Percentiles rank a stretch among this genome's conserved stretches.
Conservation (phyloP, 2,329 filamentous ascomycete genomes). For the Talaromyces albobiverticillius region DNA sequence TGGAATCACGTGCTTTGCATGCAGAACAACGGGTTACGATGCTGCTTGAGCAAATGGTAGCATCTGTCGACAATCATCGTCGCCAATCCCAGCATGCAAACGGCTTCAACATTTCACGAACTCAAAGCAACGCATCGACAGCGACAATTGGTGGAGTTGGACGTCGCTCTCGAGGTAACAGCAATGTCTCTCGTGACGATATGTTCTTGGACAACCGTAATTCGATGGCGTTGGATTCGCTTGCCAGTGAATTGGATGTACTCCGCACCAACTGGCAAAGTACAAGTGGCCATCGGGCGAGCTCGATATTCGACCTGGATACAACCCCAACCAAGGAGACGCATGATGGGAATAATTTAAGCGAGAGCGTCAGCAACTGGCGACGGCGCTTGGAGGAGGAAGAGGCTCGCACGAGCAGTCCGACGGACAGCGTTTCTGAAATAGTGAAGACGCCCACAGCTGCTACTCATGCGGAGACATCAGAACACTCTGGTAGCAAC, state of each 20-base stretch:
- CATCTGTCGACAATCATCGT: constrained; percentile 90
- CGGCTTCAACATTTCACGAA: constrained; percentile 43
- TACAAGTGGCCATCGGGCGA: constrained; percentile 90
- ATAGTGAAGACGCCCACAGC: constrained; percentile 22
- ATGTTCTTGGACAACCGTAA: constrained; percentile 54
- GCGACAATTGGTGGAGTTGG: constrained; percentile 33
- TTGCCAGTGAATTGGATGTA: constrained; percentile 88
- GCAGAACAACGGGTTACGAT: constrained; percentile 91
- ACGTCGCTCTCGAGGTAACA: constrained; percentile 37
- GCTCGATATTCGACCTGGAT: constrained; percentile 86
- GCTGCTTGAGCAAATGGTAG: constrained; percentile 90
- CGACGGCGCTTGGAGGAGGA: constrained; percentile 69
- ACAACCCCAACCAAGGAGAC: constrained; percentile 48
- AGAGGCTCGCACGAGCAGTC: constrained; percentile 34
- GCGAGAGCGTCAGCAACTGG: constrained; percentile 75
- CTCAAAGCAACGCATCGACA: constrained; percentile 55
- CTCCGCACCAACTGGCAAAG: constrained; percentile 91
- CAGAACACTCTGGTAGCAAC: constrained; percentile 23
- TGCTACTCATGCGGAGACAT: constrained; percentile 9
- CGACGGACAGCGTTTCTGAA: constrained; percentile 17
- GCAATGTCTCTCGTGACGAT: constrained; percentile 43
- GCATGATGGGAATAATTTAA: constrained; percentile 48
- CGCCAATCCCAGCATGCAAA: constrained; percentile 60
- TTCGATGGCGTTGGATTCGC: constrained; percentile 76
- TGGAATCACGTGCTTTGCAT: constrained; percentile 82